These are phyloP conservation scores for Haplosporangium sp. DNA, from an alignment of 371 early-diverging fungal genomes.

Conservation along the genomic window DNA sequence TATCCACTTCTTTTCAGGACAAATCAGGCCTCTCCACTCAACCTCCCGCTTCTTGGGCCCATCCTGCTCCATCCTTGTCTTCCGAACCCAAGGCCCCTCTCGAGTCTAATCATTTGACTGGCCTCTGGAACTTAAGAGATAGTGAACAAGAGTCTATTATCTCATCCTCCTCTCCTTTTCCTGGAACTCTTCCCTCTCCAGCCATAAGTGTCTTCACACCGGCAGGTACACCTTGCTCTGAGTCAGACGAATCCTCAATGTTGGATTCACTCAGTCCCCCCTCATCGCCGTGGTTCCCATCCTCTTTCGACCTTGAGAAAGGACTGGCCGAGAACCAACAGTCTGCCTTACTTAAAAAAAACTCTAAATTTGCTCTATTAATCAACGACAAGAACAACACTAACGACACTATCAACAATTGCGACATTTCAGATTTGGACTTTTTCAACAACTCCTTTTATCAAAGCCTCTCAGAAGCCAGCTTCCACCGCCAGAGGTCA, in stretches of 20 bases:
- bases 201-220: conserved; percentile 16
- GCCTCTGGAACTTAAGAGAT: conserved; percentile 1
- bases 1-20: neutral
- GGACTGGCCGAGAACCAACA: neutral
- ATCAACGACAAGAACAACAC: neutral
- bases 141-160: conserved; percentile 10
- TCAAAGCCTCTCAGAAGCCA: conserved; percentile 17
- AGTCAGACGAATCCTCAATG: conserved; percentile 30
- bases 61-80: neutral
- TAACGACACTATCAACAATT: neutral
- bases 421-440: conserved; percentile 8
- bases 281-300: conserved; percentile 34
- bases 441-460: conserved; percentile 44
- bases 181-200: conserved; percentile 11
- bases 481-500: neutral
- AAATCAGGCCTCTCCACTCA: neutral
- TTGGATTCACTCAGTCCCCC: conserved; percentile 33
- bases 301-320: conserved; percentile 8
- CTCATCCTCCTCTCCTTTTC: neutral
- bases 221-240: conserved; percentile 27
- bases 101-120: neutral
- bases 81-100: neutral
- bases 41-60: neutral
- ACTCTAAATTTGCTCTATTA: neutral
- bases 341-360: neutral